phyloP scores from a whole-genome alignment of 2,329 filamentous ascomycete genomes.

The Dactylellina drechsleri region DNA sequence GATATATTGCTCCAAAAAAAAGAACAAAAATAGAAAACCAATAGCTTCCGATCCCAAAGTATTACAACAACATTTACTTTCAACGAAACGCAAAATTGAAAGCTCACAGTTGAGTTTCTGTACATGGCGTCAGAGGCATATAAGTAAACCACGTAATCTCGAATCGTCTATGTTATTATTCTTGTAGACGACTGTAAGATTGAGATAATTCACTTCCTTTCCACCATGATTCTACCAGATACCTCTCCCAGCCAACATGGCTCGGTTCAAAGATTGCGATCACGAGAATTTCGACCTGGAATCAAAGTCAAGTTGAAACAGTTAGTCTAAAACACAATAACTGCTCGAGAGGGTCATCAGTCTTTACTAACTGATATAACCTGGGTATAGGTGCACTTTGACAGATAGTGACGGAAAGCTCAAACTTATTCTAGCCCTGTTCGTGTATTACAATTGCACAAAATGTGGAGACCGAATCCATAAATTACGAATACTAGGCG shows the following conservation, averaged over 20 bases:
- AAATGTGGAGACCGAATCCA: slow-evolving; percentile 23
- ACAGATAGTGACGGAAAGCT: slow-evolving; percentile 20
- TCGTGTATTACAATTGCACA: slow-evolving; percentile 22
- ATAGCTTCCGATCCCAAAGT: slow-evolving; percentile 6
- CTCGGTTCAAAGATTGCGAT: slow-evolving; percentile 9
- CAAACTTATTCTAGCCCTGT: slow-evolving; percentile 17
- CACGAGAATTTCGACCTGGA: slow-evolving; percentile 4
- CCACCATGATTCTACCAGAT: slow-evolving; percentile 22
- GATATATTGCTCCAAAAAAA: slow-evolving; percentile 46
- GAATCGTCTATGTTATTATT: slow-evolving; percentile 26
- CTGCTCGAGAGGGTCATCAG: too few species aligned
- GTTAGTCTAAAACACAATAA: slow-evolving; percentile 10
- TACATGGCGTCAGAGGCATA: slow-evolving; percentile 37
- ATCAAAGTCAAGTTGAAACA: slow-evolving; percentile 27
- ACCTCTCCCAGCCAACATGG: neutral
- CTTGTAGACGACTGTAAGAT: slow-evolving; percentile 29
- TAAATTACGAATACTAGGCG: slow-evolving; percentile 33
- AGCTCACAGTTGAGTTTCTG: slow-evolving; percentile 9
- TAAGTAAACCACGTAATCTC: slow-evolving; percentile 37
- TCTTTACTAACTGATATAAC: neutral
- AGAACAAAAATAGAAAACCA: slow-evolving; percentile 7
- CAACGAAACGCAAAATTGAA: slow-evolving; percentile 17
- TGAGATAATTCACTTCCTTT: neutral
- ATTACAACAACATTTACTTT: slow-evolving; percentile 15
- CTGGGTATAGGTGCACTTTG: slow-evolving; percentile 25